Conservation (phyloP, 495 filamentous ascomycete genomes). For the Pseudoneurospora amorphoporcata region DNA sequence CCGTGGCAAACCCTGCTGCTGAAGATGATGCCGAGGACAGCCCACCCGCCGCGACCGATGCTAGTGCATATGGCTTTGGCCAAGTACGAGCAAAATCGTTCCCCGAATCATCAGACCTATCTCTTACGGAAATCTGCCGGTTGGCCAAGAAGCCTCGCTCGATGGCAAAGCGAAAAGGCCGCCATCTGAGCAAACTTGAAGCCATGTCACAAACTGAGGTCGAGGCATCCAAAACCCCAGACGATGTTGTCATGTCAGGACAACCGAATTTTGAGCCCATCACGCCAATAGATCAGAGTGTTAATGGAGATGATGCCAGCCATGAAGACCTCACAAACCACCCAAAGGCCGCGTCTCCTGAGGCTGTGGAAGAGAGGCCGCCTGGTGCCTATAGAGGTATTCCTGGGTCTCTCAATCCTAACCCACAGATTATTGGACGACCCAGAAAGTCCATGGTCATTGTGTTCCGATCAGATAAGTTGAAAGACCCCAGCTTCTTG, state of each 20-base stretch:
- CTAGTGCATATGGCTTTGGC: constrained; percentile 19
- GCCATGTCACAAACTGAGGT: neutral
- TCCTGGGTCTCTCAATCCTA: constrained; percentile 14
- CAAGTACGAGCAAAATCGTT: constrained; percentile 12
- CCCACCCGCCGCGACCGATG: neutral
- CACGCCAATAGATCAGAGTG: neutral
- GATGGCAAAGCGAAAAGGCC: constrained; percentile 18
- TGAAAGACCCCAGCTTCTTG: constrained; percentile 18
- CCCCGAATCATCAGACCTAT: constrained; percentile 1
- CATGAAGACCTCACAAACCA: neutral
- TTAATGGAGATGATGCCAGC: neutral
- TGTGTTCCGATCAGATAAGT: constrained; percentile 20
- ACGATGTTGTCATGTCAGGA: neutral
- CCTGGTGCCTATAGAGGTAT: constrained; percentile 10
- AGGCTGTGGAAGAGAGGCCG: neutral
- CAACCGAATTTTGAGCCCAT: neutral
- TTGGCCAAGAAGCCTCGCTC: constrained; percentile 9
- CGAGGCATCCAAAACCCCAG: neutral
- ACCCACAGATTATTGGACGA: neutral
- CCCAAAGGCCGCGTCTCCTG: neutral
- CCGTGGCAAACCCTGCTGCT: constrained; percentile 8
- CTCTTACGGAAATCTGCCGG: constrained; percentile 13
- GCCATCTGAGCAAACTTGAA: constrained; percentile 2
- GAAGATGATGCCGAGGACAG: neutral
- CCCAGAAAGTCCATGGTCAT: constrained; percentile 25